Percentiles rank a stretch among this genome's conserved stretches.
Evolutionary conservation across 2,329 filamentous ascomycete genomes (phyloP).

Genomic region (Aspergillus thermomutatus): DNA sequence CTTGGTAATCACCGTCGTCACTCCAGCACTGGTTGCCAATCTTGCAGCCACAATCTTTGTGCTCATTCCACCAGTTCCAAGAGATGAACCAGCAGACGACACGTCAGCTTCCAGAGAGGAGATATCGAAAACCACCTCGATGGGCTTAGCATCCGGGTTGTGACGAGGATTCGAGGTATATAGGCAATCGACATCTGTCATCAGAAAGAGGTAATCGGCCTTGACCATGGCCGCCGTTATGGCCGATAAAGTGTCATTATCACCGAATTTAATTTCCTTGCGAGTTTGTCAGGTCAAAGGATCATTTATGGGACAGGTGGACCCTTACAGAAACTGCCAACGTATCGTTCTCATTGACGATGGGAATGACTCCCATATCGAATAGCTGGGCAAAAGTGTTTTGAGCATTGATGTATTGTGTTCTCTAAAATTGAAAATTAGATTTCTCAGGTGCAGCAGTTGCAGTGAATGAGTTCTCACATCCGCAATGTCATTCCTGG

Average conservation of each 20-base stretch:
- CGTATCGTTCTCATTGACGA: conserved; percentile 98
- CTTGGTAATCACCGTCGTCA: conserved; percentile 91
- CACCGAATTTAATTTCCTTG: conserved; percentile 94
- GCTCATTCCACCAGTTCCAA: conserved; percentile 95
- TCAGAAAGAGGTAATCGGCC: conserved; percentile 92
- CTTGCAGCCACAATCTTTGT: conserved; percentile 95
- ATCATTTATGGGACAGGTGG: not conserved
- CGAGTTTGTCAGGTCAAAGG: not conserved
- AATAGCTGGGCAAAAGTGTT: conserved; percentile 89
- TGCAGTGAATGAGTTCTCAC: conserved; percentile 45
- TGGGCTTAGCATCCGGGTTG: conserved; percentile 79
- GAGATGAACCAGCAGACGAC: conserved; percentile 78
- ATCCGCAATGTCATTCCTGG: conserved; percentile 93
- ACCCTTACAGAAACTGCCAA: conserved; percentile 70
- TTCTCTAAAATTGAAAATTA: conserved; percentile 54
- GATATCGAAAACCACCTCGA: conserved; percentile 91
- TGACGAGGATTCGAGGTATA: conserved; percentile 94
- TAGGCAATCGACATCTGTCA: conserved; percentile 97
- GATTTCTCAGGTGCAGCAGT: not conserved
- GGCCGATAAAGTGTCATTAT: conserved; percentile 95
- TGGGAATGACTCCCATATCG: conserved; percentile 93
- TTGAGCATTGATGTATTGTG: conserved; percentile 93
- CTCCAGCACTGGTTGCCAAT: conserved; percentile 87
- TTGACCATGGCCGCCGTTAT: conserved; percentile 98
- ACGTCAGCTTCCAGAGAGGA: conserved; percentile 79